These are phyloP conservation scores for Cercospora beticola DNA, from an alignment of 2,329 filamentous ascomycete species.

Conservation along the genomic window DNA sequence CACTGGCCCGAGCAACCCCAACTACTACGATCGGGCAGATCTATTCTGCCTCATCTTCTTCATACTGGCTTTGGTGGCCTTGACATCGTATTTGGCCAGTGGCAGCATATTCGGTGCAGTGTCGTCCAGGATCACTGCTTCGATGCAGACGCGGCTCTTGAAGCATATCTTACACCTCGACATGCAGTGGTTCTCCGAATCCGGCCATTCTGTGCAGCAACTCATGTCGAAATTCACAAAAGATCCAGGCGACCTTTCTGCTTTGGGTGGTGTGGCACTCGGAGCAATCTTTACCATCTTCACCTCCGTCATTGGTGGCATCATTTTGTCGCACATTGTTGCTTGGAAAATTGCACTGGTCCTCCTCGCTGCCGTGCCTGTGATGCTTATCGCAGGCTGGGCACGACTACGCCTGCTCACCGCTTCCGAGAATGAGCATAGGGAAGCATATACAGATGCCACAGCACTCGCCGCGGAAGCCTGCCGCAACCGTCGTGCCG, in stretches of 20 bases:
- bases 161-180: slow-evolving; percentile 57
- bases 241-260: slow-evolving; percentile 51
- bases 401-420: slow-evolving; percentile 51
- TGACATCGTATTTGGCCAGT: slow-evolving; percentile 46
- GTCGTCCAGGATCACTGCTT: slow-evolving; percentile 47
- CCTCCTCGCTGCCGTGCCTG: slow-evolving; percentile 49
- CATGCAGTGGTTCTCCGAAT: slow-evolving; percentile 51
- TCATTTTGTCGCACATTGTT: slow-evolving; percentile 49
- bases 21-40: slow-evolving; percentile 31
- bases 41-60: slow-evolving; percentile 55
- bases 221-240: slow-evolving; percentile 50
- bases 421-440: slow-evolving; percentile 62
- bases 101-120: slow-evolving; percentile 52
- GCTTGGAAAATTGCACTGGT: slow-evolving; percentile 55
- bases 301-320: slow-evolving; percentile 49
- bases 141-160: slow-evolving; percentile 49
- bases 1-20: slow-evolving; percentile 37
- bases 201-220: slow-evolving; percentile 45
- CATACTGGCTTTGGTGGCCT: slow-evolving; percentile 52
- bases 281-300: slow-evolving; percentile 52
- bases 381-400: slow-evolving; percentile 50
- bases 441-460: slow-evolving; percentile 63
- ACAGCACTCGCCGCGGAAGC: slow-evolving; percentile 67
- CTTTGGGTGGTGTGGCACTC: slow-evolving; percentile 51
- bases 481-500: slow-evolving; percentile 64